These are phyloP conservation scores for Phytophthora constricta DNA, from an alignment of 352 stramenopile species.

Conservation along the genomic window DNA sequence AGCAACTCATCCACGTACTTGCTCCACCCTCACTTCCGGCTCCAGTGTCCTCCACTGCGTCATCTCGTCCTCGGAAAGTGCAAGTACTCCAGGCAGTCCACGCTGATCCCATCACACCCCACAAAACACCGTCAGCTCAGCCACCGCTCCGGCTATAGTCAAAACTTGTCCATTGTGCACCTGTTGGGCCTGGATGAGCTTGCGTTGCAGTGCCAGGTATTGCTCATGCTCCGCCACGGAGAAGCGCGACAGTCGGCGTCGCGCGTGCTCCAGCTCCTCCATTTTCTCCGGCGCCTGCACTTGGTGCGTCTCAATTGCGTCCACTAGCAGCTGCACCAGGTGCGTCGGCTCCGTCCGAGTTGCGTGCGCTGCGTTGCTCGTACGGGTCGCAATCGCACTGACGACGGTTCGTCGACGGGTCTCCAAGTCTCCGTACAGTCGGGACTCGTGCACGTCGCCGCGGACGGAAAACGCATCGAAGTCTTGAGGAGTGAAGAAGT, in stretches of 20 bases:
- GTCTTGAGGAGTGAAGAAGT: conserved; percentile 47
- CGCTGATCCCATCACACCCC: conserved; percentile 32
- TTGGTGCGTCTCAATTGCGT: conserved; percentile 24
- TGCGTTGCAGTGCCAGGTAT: conserved; percentile 58
- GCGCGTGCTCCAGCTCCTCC: conserved; percentile 41
- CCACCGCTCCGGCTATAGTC: conserved; percentile 22
- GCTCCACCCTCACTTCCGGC: conserved; percentile 41
- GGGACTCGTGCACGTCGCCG: conserved; percentile 29
- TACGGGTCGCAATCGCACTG: not conserved
- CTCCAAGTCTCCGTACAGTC: conserved; percentile 40
- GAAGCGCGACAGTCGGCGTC: conserved; percentile 56
- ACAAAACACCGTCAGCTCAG: not conserved
- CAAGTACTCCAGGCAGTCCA: conserved; percentile 63
- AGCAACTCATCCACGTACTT: conserved; percentile 20
- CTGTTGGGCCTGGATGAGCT: conserved; percentile 46
- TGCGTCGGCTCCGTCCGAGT: conserved; percentile 32
- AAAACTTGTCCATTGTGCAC: conserved; percentile 39
- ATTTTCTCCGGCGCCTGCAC: conserved; percentile 24
- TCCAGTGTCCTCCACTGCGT: conserved; percentile 50
- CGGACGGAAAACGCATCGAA: conserved; percentile 47
- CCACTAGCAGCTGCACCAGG: conserved; percentile 40
- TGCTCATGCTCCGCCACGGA: conserved; percentile 55
- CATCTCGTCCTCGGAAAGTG: conserved; percentile 51
- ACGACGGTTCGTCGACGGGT: conserved; percentile 20
- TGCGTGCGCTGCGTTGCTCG: not conserved